Conservation (phyloP, 1,284 basidiomycete genomes). For the Cerrena zonata region DNA sequence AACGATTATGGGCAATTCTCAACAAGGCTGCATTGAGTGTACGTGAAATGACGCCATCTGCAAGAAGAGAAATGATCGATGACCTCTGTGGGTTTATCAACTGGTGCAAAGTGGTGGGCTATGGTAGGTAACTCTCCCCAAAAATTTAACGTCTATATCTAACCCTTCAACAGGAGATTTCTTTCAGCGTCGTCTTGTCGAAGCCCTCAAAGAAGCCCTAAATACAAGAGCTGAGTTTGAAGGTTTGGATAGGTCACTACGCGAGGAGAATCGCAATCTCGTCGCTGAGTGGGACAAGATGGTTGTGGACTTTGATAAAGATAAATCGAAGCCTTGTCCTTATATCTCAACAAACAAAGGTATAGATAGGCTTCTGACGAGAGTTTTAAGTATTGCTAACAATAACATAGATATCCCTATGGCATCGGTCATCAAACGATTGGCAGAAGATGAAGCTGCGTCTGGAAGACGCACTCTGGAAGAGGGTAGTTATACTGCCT, state of each 20-base stretch:
- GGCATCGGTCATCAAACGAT: no score
- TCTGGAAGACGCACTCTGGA: no score
- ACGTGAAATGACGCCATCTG: slow-evolving; percentile 17
- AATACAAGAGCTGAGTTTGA: no score
- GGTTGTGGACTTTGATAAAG: background rate
- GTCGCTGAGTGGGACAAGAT: background rate
- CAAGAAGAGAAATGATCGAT: slow-evolving; percentile 12
- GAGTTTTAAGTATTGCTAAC: no score
- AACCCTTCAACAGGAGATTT: no score
- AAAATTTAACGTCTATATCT: background rate
- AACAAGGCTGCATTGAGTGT: slow-evolving; percentile 13
- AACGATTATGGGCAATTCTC: no score
- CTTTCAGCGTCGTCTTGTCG: background rate
- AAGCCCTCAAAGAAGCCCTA: no score
- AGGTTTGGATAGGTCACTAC: background rate
- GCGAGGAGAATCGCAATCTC: background rate
- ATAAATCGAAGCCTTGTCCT: background rate
- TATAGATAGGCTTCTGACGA: background rate
- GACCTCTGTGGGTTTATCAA: slow-evolving; percentile 12
- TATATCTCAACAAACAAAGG: background rate
- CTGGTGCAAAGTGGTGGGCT: slow-evolving; percentile 6
- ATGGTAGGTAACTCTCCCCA: slow-evolving; percentile 7
- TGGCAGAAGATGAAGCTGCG: no score
- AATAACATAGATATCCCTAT: no score
- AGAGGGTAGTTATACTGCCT: no score